Evolutionary conservation across 169 alveolate species (phyloP), one percentile per base, ranked within the genome.

Genomic region (Theileria equi): DNA sequence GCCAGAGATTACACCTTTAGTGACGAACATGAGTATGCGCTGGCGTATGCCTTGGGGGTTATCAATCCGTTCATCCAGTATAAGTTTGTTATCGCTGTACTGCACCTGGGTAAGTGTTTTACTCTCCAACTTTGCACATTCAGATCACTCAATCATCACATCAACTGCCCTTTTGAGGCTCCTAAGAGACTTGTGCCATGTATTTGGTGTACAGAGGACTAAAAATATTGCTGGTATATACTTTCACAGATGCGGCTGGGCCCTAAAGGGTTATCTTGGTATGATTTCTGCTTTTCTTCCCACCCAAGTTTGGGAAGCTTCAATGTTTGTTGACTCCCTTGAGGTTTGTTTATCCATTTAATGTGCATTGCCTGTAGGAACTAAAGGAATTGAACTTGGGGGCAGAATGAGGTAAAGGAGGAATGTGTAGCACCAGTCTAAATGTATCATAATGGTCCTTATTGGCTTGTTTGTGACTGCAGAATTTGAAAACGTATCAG

Each of bases 221-320:
- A 50, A 65, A 3, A 71, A 71, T 45, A 47, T 71, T 47, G 82
- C 62, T 10, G 82, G 55, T 16, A 55, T 71, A 4, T 71, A 71
- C 66, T 62, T 71, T 40, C 82, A 71, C 55, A 62, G 65, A 36
- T 60, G 65, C 31, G 68, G 82, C 35, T 71, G 82, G 82, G 59
- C 82, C 21, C 54, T 55, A 19, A 52, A 73, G 16, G 68, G 82
- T 21, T 35, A 54, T 13, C 72, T 71, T 19, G 50, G 43, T 41
- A 38, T 71, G 13, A 60, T 61, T 53, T 54, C 58, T 47, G 63
- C 74, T 28, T 45, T 71, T 43, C 76, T 71, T 5, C 82, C 72
- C 13, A 63, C 58, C 8, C 52, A 50, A 53, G 76, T 71, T 17
- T 38, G 74, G 21, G 78, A 73, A 26, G 36, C 78, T n/a, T 49